Evolutionary conservation across 2,329 filamentous ascomycete genomes (phyloP).

Genomic region (Ambrosiella beaveri): DNA sequence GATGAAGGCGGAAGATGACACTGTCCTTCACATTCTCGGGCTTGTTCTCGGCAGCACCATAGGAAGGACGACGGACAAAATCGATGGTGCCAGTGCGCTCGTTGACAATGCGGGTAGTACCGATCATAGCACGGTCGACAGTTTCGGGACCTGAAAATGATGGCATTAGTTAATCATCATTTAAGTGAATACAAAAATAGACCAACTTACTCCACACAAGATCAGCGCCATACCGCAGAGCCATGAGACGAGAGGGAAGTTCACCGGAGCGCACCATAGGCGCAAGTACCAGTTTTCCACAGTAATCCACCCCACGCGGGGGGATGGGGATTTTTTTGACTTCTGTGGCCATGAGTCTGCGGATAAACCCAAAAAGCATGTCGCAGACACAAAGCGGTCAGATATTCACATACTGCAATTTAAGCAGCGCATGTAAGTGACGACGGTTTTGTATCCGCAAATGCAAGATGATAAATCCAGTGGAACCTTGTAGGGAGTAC

Average conservation of each 20-base stretch:
- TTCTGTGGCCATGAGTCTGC: slow-evolving; percentile 39
- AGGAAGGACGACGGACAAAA: slow-evolving; percentile 61
- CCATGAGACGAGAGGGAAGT: slow-evolving; percentile 70
- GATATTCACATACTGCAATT: slow-evolving; percentile 7
- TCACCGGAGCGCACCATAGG: slow-evolving; percentile 98
- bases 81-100: slow-evolving; percentile 63
- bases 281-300: slow-evolving; percentile 82
- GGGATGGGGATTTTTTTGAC: slow-evolving; percentile 62
- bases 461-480: not conserved
- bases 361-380: slow-evolving; percentile 11
- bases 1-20: slow-evolving; percentile 72
- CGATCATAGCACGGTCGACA: slow-evolving; percentile 81
- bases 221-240: slow-evolving; percentile 89
- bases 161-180: not conserved
- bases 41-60: slow-evolving; percentile 43
- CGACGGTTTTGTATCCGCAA: not conserved
- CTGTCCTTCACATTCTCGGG: slow-evolving; percentile 39
- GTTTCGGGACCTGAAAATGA: slow-evolving; percentile 60
- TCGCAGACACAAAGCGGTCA: slow-evolving; percentile 4
- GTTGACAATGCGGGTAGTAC: slow-evolving; percentile 63
- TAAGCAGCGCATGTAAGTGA: not conserved
- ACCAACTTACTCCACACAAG: slow-evolving; percentile 67
- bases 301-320: slow-evolving; percentile 76
- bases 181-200: not conserved
- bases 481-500: not conserved